Conservation (phyloP, 192 early-diverging fungal species). For the Linnemannia schmuckeri region DNA sequence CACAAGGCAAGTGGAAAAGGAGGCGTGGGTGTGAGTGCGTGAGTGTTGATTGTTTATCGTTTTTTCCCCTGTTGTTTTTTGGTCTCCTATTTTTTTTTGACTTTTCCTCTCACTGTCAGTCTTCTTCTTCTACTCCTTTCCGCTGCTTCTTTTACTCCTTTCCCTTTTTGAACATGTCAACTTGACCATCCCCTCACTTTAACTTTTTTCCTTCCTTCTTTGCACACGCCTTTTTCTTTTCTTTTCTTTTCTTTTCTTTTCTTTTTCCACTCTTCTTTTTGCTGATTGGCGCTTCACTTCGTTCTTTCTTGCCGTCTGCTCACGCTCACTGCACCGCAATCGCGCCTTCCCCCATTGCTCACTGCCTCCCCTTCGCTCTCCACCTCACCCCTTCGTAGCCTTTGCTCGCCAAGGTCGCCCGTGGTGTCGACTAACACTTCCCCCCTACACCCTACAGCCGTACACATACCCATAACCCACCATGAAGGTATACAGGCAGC, state of each 20-base stretch:
- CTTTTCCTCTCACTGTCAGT: not conserved
- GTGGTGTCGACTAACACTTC: not conserved
- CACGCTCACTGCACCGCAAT: conserved; percentile 2
- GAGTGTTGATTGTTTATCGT: not conserved
- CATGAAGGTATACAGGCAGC: conserved; percentile 19
- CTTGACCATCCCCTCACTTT: conserved; percentile 2
- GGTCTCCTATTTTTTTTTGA: not conserved
- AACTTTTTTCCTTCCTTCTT: not conserved
- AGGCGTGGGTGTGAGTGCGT: not conserved
- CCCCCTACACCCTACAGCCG: not conserved
- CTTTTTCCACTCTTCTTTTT: not conserved
- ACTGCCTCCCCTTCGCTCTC: not conserved
- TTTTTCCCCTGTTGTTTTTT: not conserved
- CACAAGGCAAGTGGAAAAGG: not conserved
- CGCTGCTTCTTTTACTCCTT: not conserved
- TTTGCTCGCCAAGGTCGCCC: not conserved
- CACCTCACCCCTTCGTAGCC: not conserved
- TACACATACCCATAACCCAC: not conserved
- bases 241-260: not conserved
- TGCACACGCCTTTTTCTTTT: not conserved
- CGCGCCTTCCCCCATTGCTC: not conserved
- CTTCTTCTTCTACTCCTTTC: not conserved
- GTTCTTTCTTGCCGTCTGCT: not conserved
- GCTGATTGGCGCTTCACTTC: not conserved
- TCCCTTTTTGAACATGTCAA: not conserved